Evolutionary conservation across 2,329 filamentous ascomycete genomes (phyloP).

Genomic region (Cadophora sp.): DNA sequence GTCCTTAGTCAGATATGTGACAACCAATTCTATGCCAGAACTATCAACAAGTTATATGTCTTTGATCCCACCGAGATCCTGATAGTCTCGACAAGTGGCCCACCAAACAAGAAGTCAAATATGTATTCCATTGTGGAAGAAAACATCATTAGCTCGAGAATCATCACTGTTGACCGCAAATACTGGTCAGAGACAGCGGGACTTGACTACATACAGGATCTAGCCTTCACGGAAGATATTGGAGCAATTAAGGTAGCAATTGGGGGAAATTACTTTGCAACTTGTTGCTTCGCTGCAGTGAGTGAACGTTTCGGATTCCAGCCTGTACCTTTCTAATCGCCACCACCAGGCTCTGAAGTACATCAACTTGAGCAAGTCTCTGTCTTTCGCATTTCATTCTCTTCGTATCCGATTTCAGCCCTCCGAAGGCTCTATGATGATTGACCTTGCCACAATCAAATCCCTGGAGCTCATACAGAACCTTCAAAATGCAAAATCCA

Average conservation of each 20-base stretch:
- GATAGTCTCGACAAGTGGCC: slow-evolving; percentile 73
- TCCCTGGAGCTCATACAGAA: slow-evolving; percentile 93
- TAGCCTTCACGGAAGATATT: slow-evolving; percentile 82
- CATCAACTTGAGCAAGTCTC: slow-evolving; percentile 71
- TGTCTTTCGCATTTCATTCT: slow-evolving; percentile 78
- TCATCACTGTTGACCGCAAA: slow-evolving; percentile 73
- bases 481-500: slow-evolving; percentile 76
- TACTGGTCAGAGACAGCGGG: slow-evolving; percentile 85
- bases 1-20: slow-evolving; percentile 91
- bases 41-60: slow-evolving; percentile 84
- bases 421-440: slow-evolving; percentile 93
- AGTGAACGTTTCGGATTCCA: slow-evolving; percentile 41
- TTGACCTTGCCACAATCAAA: slow-evolving; percentile 85
- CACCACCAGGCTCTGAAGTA: slow-evolving; percentile 75
- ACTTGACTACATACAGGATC: slow-evolving; percentile 75
- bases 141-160: slow-evolving; percentile 66
- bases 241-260: slow-evolving; percentile 82
- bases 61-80: slow-evolving; percentile 82
- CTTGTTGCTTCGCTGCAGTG: slow-evolving; percentile 86
- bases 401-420: slow-evolving; percentile 87
- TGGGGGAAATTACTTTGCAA: slow-evolving; percentile 84
- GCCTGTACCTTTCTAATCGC: slow-evolving; percentile 19
- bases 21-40: slow-evolving; percentile 88
- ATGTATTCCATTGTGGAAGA: slow-evolving; percentile 77
- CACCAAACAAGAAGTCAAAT: slow-evolving; percentile 72